A percentile compares a stretch with the other conserved stretches of the same genome.
Evolutionary conservation across 495 filamentous ascomycete species (phyloP).

Genomic region (Penicillium samsonianum): DNA sequence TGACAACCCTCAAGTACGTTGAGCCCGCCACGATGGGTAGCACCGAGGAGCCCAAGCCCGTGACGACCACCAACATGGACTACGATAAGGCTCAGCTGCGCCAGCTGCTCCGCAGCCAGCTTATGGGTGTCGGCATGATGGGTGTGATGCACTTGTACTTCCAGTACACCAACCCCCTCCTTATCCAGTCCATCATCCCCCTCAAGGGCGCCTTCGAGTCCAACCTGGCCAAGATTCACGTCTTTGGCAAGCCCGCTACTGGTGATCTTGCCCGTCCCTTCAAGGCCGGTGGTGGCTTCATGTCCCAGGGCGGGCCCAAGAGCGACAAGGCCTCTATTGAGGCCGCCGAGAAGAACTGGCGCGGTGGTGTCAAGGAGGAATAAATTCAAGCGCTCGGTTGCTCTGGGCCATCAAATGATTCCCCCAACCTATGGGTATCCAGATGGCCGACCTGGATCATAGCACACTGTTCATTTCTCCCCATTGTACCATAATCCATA

Average conservation of each 20-base stretch:
- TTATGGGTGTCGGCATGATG: constrained; percentile 99
- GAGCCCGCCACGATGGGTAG: constrained; percentile 92
- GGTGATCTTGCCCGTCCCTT: constrained; percentile 94
- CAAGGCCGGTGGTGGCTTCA: constrained; percentile 81
- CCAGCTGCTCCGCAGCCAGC: constrained; percentile 76
- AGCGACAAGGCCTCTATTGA: constrained; percentile 96
- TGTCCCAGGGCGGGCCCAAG: constrained; percentile 75
- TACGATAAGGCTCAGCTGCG: constrained; percentile 88
- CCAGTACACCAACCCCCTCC: constrained; percentile 97
- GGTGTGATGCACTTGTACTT: constrained; percentile 97
- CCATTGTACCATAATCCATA: constrained; percentile 18
- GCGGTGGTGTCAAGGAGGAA: constrained; percentile 89
- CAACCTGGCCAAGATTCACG: constrained; percentile 92
- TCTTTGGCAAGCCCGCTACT: constrained; percentile 84
- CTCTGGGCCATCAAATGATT: neutral
- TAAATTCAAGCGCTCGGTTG: constrained; percentile 44
- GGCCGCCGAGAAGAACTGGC: constrained; percentile 79
- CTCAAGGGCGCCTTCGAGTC: constrained; percentile 92
- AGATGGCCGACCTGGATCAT: constrained; percentile 11
- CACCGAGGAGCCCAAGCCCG: constrained; percentile 86
- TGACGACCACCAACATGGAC: constrained; percentile 91
- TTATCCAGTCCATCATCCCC: constrained; percentile 98
- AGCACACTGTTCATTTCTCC: constrained; percentile 3
- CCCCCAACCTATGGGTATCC: neutral
- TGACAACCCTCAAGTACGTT: constrained; percentile 98